Evolutionary conservation across 2,329 filamentous ascomycete genomes (phyloP).

Genomic region (Pseudocercospora musae): DNA sequence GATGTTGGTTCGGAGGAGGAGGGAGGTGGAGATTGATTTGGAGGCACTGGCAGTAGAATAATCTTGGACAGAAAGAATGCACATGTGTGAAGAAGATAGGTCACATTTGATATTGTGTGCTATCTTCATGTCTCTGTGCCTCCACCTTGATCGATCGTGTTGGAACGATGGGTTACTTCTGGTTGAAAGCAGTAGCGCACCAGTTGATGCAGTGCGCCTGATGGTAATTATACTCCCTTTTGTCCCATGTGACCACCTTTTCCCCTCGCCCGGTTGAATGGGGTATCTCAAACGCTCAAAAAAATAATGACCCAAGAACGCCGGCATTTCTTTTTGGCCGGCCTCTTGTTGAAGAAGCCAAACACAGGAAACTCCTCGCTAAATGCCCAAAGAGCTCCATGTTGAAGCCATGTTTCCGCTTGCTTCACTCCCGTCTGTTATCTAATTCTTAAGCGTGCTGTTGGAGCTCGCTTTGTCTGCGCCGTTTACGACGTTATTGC

Average conservation of each 20-base stretch:
- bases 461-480: constrained; percentile 28
- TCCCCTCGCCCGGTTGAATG: constrained; percentile 31
- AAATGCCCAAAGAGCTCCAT: constrained; percentile 16
- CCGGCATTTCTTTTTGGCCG: constrained; percentile 15
- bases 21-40: not conserved
- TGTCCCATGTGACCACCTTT: not conserved
- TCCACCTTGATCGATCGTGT: not conserved
- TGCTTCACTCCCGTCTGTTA: not conserved
- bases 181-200: not conserved
- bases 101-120: not conserved
- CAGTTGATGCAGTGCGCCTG: not conserved
- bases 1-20: not conserved
- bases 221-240: not conserved
- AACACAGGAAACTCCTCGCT: constrained; percentile 22
- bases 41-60: not conserved
- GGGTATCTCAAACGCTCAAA: constrained; percentile 30
- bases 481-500: constrained; percentile 31
- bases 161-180: not conserved
- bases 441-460: constrained; percentile 29
- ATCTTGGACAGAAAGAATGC: no score
- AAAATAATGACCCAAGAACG: not conserved
- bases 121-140: not conserved
- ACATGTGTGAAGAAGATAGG: no score
- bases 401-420: constrained; percentile 11
- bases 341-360: constrained; percentile 28